Evolutionary conservation across 164 flowering plant genomes (phyloP), one percentile per base, ranked within the genome.

Genomic region (Amborella trichopoda): DNA sequence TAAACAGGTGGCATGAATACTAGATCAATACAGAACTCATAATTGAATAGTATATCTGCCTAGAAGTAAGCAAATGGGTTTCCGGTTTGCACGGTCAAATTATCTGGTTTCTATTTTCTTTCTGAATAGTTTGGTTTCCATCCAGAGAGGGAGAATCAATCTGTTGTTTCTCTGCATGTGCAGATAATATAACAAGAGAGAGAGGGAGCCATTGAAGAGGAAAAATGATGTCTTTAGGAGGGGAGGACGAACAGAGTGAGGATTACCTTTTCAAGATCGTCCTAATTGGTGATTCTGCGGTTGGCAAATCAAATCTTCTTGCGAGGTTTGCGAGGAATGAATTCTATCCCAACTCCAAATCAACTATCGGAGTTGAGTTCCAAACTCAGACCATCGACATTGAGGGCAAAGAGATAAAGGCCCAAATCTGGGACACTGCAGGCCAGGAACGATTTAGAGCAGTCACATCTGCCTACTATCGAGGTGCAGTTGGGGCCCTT

Each of bases 381-480:
- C 81, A 78, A 52, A 78, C 85, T 16, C 81, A 78, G 50, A 78
- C 73, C 66, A 58, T 78, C 53, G 69, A 71, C 53, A 78, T 78
- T 36, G 70, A 71, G 36, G 81, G 81, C 36, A 78, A 78, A 68
- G 85, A 76, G 62, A 38, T 78, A 44, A 73, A 78, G 54, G 85
- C 85, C 14, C 85, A 78, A 60, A 78, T 78, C 48, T 78, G 81
- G 81, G 85, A 78, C 56, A 76, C 85, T 11, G 80, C 85, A 4
- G 85, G 85, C 34, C 85, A 78, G 47, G 85, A 78, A 52, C 73
- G 80, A 16, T 78, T 78, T 58, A 71, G 85, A 61, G 85, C 81
- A 32, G 80, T 78, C 44, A 78, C 85, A 26, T 78, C 81, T 63
- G 81, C 85, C 8, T 78, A 78, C 48, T 78, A 78, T 40, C 58